Percentiles rank a stretch among this genome's conserved stretches.
Conservation (phyloP, 768 basidiomycete species). For the Rhodotorula graminis region DNA sequence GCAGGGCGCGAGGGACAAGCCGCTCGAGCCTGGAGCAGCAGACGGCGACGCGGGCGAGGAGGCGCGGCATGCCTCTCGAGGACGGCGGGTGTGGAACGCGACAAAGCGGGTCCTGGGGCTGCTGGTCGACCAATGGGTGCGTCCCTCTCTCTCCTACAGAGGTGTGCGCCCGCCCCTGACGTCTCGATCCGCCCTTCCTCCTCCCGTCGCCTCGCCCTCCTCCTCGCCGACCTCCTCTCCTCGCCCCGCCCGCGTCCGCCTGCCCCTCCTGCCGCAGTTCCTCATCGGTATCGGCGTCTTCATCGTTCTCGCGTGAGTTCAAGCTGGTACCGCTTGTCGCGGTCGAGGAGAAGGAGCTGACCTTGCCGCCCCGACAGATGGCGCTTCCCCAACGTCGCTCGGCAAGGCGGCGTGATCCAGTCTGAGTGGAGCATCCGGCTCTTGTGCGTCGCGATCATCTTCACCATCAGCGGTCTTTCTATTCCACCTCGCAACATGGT, state of each 20-base stretch:
- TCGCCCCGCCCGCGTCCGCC: background rate
- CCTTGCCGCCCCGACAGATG: background rate
- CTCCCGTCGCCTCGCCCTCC: background rate
- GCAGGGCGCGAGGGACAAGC: background rate
- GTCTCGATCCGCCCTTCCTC: background rate
- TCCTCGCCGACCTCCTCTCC: background rate
- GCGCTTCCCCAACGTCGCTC: slow-evolving; percentile 44
- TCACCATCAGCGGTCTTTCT: slow-evolving; percentile 44
- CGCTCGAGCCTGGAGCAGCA: no score
- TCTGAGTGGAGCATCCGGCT: slow-evolving; percentile 44
- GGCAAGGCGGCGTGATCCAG: slow-evolving; percentile 41
- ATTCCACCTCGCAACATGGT: slow-evolving; percentile 43
- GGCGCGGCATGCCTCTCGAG: background rate
- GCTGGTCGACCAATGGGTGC: slow-evolving; percentile 14
- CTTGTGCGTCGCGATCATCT: slow-evolving; percentile 44
- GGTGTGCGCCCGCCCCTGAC: background rate
- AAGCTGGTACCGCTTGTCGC: no score
- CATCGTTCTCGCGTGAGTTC: slow-evolving; percentile 1
- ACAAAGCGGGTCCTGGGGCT: background rate
- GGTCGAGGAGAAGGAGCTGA: background rate
- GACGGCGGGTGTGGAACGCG: background rate
- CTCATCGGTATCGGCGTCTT: slow-evolving; percentile 26
- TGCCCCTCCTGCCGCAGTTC: slow-evolving; percentile 10
- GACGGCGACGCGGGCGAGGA: background rate
- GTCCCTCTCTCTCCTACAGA: no score